A percentile compares a stretch with the other conserved stretches of the same genome.
Evolutionary conservation across 805 yeast genomes (phyloP).

Genomic region (Metschnikowia arizonensis): DNA sequence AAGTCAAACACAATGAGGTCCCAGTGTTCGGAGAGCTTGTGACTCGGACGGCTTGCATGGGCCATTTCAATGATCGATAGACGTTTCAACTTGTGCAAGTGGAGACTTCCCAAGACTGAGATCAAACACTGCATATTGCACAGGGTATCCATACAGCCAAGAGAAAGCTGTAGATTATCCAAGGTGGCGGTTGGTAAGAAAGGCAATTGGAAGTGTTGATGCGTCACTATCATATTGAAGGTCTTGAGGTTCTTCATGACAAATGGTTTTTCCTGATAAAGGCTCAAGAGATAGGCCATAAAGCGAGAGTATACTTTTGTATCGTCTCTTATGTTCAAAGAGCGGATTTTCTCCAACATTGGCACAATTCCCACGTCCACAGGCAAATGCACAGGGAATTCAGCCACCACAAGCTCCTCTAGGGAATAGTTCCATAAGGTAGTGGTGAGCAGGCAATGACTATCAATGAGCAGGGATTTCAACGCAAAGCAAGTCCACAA

Average conservation of each 20-base stretch:
- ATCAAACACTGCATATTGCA: conserved; percentile 40
- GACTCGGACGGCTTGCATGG: conserved; percentile 30
- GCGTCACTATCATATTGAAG: conserved; percentile 26
- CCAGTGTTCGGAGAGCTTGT: conserved; percentile 46
- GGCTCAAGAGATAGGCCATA: conserved; percentile 6
- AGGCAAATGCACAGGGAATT: neutral
- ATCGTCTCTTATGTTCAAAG: conserved; percentile 11
- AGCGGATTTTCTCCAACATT: conserved; percentile 6
- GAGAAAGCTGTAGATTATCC: conserved; percentile 36
- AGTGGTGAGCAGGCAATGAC: conserved; percentile 8
- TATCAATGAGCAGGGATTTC: conserved; percentile 22
- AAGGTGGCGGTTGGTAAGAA: conserved; percentile 21
- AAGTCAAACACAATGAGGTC: conserved; percentile 44
- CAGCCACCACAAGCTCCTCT: conserved; percentile 14
- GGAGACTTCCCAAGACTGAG: conserved; percentile 33
- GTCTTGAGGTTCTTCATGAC: conserved; percentile 16
- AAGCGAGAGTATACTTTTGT: conserved; percentile 6
- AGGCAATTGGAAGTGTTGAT: conserved; percentile 12
- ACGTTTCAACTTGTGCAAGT: conserved; percentile 30
- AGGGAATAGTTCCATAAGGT: neutral
- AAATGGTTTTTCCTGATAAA: conserved; percentile 13
- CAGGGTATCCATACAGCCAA: conserved; percentile 52
- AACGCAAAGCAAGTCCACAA: conserved; percentile 15
- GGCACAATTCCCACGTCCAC: conserved; percentile 5
- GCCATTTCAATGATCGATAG: conserved; percentile 34